Percentiles rank a stretch among this genome's conserved stretches.
Conservation (phyloP, 2,329 filamentous ascomycete species). For the Cryphonectria carpinicola region DNA sequence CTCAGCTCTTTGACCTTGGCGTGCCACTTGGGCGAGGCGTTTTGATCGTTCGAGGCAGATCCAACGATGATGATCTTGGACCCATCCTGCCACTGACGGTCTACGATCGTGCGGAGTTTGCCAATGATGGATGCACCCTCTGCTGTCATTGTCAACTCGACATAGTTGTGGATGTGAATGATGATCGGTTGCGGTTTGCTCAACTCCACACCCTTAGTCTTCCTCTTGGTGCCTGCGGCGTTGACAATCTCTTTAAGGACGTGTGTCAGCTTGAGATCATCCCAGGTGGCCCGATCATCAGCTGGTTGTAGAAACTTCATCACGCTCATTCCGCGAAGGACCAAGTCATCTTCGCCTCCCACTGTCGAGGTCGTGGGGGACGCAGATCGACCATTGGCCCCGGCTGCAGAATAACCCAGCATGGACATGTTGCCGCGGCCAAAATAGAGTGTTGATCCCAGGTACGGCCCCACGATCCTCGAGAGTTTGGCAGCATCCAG, state of each 20-base stretch:
- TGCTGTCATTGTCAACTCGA: constrained; percentile 71
- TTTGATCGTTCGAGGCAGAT: constrained; percentile 65
- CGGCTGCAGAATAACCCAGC: constrained; percentile 60
- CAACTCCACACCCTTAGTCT: constrained; percentile 23
- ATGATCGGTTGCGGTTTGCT: constrained; percentile 54
- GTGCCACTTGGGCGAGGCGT: constrained; percentile 36
- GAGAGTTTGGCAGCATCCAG: constrained; percentile 73
- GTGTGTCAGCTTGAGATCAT: constrained; percentile 63
- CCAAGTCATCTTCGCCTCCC: constrained; percentile 33
- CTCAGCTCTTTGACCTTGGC: constrained; percentile 38
- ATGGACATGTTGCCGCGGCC: constrained; percentile 55
- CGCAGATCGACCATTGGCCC: constrained; percentile 55
- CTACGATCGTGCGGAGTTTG: constrained; percentile 72
- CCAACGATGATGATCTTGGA: constrained; percentile 77
- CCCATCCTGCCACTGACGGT: constrained; percentile 72
- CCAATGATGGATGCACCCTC: constrained; percentile 72
- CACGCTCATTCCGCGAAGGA: constrained; percentile 30
- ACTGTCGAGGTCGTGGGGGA: constrained; percentile 46
- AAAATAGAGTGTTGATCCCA: constrained; percentile 62
- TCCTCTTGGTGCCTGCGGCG: constrained; percentile 46
- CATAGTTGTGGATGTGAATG: constrained; percentile 79
- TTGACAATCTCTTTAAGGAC: constrained; percentile 61
- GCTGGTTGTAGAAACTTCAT: constrained; percentile 37
- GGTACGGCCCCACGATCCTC: constrained; percentile 68
- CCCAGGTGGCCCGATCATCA: constrained; percentile 54